A percentile compares a stretch with the other conserved stretches of the same genome.
Conservation (phyloP, 805 yeast species). For the Metschnikowia santaceciliae region DNA sequence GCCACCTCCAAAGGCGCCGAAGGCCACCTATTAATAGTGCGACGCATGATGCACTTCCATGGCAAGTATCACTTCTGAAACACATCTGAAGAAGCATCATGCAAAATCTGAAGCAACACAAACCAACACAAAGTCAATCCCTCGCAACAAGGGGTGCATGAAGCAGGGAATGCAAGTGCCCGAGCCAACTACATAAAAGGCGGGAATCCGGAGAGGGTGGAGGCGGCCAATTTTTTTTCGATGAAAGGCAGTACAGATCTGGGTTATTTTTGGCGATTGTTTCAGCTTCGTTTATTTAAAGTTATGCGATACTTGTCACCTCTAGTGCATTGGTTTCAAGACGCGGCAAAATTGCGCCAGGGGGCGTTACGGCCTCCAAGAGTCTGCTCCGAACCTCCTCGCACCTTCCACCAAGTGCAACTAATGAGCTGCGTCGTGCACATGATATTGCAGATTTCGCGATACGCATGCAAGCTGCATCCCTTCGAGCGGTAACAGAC, state of each 20-base stretch:
- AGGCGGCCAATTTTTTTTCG: too few relatives aligned
- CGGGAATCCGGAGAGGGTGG: too few relatives aligned
- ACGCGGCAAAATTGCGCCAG: background rate
- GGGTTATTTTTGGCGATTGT: too few relatives aligned
- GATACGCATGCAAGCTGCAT: background rate
- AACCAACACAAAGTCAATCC: background rate
- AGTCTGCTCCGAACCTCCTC: background rate
- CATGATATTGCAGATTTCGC: background rate
- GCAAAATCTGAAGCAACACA: background rate
- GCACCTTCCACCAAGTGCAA: background rate
- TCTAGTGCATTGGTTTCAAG: background rate
- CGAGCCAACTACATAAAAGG: background rate
- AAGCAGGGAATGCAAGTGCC: background rate
- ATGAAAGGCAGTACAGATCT: too few relatives aligned
- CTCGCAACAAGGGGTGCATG: conserved; percentile 2
- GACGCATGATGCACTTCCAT: background rate
- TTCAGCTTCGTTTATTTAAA: background rate
- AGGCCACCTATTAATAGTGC: conserved; percentile 1
- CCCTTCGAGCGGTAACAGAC: background rate
- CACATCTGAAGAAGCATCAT: background rate
- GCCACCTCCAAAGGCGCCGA: too few relatives aligned
- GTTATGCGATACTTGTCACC: background rate
- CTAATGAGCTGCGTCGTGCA: background rate
- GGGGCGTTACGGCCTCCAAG: background rate
- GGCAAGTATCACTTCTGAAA: background rate